Percentiles rank a stretch among this genome's conserved stretches.
These are phyloP conservation scores for Leccinum ochraceum DNA, from an alignment of 768 basidiomycete species.

Conservation along the genomic window DNA sequence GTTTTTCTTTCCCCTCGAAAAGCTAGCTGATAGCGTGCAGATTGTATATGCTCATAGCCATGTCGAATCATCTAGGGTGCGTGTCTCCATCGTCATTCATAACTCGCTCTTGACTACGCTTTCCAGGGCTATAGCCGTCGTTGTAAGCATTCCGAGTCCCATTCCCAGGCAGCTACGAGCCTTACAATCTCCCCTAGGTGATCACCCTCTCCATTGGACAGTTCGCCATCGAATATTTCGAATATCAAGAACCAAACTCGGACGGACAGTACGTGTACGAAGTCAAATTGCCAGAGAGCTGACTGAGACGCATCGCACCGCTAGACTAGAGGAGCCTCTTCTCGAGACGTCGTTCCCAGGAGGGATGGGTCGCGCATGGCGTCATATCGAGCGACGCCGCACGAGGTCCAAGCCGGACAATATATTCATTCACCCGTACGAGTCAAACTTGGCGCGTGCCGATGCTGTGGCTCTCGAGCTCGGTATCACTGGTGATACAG, in stretches of 20 bases:
- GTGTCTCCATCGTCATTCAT: slow-evolving; percentile 27
- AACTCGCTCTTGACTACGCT: slow-evolving; percentile 1
- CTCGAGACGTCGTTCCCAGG: slow-evolving; percentile 13
- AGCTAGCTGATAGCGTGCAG: slow-evolving; percentile 35
- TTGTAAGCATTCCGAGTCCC: slow-evolving; percentile 19
- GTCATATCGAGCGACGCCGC: slow-evolving; percentile 35
- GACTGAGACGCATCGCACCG: not conserved
- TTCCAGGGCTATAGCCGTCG: slow-evolving; percentile 27
- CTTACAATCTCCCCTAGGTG: slow-evolving; percentile 39
- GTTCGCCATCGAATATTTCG: slow-evolving; percentile 47
- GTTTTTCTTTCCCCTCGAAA: not conserved
- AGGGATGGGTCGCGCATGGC: not conserved
- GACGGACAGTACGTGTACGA: slow-evolving; percentile 24
- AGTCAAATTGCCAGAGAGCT: not conserved
- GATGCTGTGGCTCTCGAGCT: slow-evolving; percentile 60
- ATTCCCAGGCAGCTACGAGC: not conserved
- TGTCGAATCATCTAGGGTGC: slow-evolving; percentile 72
- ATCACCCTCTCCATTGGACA: slow-evolving; percentile 58
- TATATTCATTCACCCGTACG: slow-evolving; percentile 62
- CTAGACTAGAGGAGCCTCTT: slow-evolving; percentile 28
- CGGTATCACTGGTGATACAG: slow-evolving; percentile 51
- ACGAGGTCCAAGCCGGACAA: slow-evolving; percentile 55
- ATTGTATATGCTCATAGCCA: slow-evolving; percentile 71
- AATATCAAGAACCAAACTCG: slow-evolving; percentile 18
- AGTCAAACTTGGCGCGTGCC: slow-evolving; percentile 67